These are phyloP conservation scores for Desmodesmus armatus DNA, from an alignment of 139 green algal species.

Conservation along the genomic window DNA sequence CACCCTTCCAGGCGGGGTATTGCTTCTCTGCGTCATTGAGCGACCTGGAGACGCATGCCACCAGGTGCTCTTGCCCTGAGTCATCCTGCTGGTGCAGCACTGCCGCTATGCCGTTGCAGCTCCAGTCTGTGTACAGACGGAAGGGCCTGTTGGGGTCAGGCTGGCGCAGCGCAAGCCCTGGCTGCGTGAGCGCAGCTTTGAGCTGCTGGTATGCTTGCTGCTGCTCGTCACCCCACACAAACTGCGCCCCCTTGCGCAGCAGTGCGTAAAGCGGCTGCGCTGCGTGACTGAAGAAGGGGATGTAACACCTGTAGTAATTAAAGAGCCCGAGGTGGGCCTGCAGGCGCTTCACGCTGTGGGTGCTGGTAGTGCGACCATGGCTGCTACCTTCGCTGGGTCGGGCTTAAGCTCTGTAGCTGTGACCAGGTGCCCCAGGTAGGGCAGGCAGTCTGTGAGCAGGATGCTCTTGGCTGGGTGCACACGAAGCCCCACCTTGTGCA, in stretches of 20 bases:
- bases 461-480: constrained; percentile 48
- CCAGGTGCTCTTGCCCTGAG: no score
- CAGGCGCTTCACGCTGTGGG: constrained; percentile 45
- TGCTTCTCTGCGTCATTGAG: constrained; percentile 38
- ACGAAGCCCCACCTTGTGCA: constrained; percentile 6
- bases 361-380: constrained; percentile 47
- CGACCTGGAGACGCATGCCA: no score
- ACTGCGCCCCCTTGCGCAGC: constrained; percentile 33
- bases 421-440: constrained; percentile 57
- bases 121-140: constrained; percentile 44
- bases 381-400: constrained; percentile 45
- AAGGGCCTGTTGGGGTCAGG: constrained; percentile 2
- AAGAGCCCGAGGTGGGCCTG: constrained; percentile 47
- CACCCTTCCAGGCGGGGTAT: not conserved
- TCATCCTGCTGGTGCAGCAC: no score
- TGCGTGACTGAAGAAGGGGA: constrained; percentile 42
- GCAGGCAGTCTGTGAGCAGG: not conserved
- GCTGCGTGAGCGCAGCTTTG: constrained; percentile 11
- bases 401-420: constrained; percentile 27
- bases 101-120: constrained; percentile 26
- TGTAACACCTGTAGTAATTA: constrained; percentile 52
- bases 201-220: constrained; percentile 20
- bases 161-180: not conserved
- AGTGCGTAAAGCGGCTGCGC: constrained; percentile 46
- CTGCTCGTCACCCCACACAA: constrained; percentile 16